Evolutionary conservation across 352 stramenopile genomes (phyloP), one percentile per base, ranked within the genome.

Genomic region (Phytophthora macrochlamydospora): DNA sequence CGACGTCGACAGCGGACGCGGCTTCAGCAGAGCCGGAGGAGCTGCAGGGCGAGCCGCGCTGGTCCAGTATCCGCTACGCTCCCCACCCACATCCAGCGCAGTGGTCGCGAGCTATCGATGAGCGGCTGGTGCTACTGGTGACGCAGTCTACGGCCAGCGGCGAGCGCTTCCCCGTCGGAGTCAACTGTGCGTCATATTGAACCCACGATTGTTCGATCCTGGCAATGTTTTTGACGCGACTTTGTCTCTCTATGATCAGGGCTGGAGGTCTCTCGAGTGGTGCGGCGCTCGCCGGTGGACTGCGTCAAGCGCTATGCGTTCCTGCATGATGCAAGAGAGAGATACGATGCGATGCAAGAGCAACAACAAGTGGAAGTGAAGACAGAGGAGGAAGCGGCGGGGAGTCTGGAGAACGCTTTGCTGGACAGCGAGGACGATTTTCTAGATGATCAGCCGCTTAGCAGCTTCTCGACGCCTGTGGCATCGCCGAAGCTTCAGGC

Each of bases 301-400:
- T 95, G 87, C 46, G 84, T 91, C 12, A 93, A 92, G 71, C 83
- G 87, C 18, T 95, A 91, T 46, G 87, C 87, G 28, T 75, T 89
- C 51, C 60, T 93, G 45, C 80, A 92, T 58, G 76, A 78, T 40
- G 68, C 67, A n/a, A 52, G 71, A 12, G 69, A 84, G 35, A 62
- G 52, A 53, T 84, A 71, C 48, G 73, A 69, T n/a, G 64, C 56
- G 18, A 28, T 60, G 37, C 32, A 58, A 60, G 56, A 31, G 42
- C 51, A 67, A 6, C 48, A 67, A 18, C 44, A 62, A 60, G 52
- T 68, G 49, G 54, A 75, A 30, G 54, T 54, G 6, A 71, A 69
- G 24, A 42, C 32, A 8, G 61, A 73, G 7, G 55, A 32, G 29
- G 55, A 67, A 24, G 50, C 63, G 8, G 13, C 51, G 29, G 48